Evolutionary conservation across 495 filamentous ascomycete genomes (phyloP).

Genomic region (Aspergillus haitiensis): DNA sequence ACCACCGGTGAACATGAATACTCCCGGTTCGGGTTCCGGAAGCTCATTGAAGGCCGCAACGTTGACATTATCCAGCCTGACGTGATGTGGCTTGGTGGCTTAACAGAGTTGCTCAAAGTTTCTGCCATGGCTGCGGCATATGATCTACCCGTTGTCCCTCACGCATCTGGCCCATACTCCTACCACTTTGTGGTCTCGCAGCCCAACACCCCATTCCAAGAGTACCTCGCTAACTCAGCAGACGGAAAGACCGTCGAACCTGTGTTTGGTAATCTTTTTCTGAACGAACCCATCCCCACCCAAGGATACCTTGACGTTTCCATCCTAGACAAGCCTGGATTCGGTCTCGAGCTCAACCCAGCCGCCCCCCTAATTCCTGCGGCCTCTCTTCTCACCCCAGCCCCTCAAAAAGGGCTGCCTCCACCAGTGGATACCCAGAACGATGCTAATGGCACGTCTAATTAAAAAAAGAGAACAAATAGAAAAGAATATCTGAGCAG

Average conservation of each 20-base stretch:
- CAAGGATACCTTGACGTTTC: conserved; percentile 77
- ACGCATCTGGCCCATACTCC: conserved; percentile 87
- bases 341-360: conserved; percentile 84
- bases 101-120: conserved; percentile 89
- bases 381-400: conserved; percentile 65
- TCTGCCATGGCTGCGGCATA: conserved; percentile 87
- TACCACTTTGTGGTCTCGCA: conserved; percentile 94
- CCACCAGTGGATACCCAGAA: conserved; percentile 35
- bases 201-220: conserved; percentile 88
- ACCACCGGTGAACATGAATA: conserved; percentile 96
- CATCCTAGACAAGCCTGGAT: conserved; percentile 84
- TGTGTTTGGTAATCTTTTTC: conserved; percentile 87
- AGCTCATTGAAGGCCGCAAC: conserved; percentile 87
- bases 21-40: conserved; percentile 88
- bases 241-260: conserved; percentile 86
- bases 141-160: conserved; percentile 91
- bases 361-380: conserved; percentile 75
- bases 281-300: conserved; percentile 85
- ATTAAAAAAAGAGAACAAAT: neutral
- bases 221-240: conserved; percentile 88
- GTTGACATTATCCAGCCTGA: conserved; percentile 92
- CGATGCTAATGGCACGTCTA: conserved; percentile 28
- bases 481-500: neutral
- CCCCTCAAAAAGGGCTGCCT: conserved; percentile 60
- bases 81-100: conserved; percentile 93